Percentiles rank a stretch among this genome's conserved stretches.
Evolutionary conservation across 73 alveolate genomes (phyloP).

Genomic region (Symbiodinium natans): DNA sequence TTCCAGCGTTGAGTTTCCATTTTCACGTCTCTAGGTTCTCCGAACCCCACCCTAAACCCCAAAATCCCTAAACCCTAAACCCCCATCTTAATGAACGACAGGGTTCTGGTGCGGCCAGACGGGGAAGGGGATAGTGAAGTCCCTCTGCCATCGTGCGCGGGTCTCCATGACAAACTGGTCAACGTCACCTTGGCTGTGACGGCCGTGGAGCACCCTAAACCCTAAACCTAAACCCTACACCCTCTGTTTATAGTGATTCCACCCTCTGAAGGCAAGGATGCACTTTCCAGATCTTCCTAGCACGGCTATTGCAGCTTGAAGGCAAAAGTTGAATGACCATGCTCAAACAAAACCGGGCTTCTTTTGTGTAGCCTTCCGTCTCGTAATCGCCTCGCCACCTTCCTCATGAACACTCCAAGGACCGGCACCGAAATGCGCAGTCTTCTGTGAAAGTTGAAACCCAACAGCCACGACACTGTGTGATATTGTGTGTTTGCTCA

Average conservation of each 20-base stretch:
- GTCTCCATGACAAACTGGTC: background rate
- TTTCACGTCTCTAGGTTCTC: no score
- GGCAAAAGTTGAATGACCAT: no score
- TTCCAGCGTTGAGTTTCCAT: no score
- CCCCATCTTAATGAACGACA: no score
- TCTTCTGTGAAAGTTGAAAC: background rate
- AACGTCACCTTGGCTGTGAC: slow-evolving; percentile 17
- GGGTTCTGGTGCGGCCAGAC: slow-evolving; percentile 37
- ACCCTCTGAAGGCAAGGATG: background rate
- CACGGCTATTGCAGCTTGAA: no score
- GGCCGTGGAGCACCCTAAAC: no score
- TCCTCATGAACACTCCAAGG: background rate
- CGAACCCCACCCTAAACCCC: no score
- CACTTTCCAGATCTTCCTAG: no score
- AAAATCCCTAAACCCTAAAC: no score
- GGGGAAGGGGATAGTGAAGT: slow-evolving; percentile 56
- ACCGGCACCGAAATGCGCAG: background rate
- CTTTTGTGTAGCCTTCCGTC: background rate
- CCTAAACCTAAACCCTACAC: no score
- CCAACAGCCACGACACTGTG: slow-evolving; percentile 1
- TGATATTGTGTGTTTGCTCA: background rate
- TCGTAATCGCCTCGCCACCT: background rate
- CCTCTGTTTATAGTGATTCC: background rate
- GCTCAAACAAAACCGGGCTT: no score
- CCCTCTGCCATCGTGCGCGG: slow-evolving; percentile 41